Conservation (phyloP, 2,329 filamentous ascomycete species). For the Hansfordia pulvinata region DNA sequence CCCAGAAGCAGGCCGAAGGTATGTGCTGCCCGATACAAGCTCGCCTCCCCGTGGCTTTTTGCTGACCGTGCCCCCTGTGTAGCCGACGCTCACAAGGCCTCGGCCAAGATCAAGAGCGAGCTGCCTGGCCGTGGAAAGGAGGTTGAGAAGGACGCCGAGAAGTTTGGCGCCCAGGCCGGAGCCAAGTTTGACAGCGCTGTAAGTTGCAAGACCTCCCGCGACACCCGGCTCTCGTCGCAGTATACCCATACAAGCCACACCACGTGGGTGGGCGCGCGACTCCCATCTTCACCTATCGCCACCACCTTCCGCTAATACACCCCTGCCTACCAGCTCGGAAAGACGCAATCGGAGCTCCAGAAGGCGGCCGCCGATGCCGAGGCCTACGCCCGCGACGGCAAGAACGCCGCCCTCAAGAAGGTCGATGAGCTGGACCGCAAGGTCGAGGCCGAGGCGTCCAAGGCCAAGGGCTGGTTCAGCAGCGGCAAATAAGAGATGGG, state of each 20-base stretch:
- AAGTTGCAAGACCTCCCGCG: too few species aligned
- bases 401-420: conserved; percentile 53
- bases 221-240: too few species aligned
- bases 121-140: conserved; percentile 49
- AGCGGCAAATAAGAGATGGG: conserved; percentile 36
- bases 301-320: conserved; percentile 20
- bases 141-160: conserved; percentile 50
- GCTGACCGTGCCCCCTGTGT: conserved; percentile 4
- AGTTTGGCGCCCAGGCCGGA: conserved; percentile 46
- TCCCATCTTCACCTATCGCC: too few species aligned
- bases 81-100: conserved; percentile 67
- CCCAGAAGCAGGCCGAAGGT: conserved; percentile 84
- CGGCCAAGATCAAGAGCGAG: conserved; percentile 51
- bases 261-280: too few species aligned
- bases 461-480: conserved; percentile 90
- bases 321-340: conserved; percentile 36
- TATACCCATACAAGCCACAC: too few species aligned
- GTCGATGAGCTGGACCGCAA: conserved; percentile 74
- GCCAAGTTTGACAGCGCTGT: conserved; percentile 58
- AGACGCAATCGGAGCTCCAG: conserved; percentile 48
- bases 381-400: conserved; percentile 45
- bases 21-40: conserved; percentile 25
- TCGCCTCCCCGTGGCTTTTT: neutral
- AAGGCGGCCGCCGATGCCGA: conserved; percentile 48
- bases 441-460: conserved; percentile 62